Conservation (phyloP, 257 asterid species). For the Mentha longifolia region DNA sequence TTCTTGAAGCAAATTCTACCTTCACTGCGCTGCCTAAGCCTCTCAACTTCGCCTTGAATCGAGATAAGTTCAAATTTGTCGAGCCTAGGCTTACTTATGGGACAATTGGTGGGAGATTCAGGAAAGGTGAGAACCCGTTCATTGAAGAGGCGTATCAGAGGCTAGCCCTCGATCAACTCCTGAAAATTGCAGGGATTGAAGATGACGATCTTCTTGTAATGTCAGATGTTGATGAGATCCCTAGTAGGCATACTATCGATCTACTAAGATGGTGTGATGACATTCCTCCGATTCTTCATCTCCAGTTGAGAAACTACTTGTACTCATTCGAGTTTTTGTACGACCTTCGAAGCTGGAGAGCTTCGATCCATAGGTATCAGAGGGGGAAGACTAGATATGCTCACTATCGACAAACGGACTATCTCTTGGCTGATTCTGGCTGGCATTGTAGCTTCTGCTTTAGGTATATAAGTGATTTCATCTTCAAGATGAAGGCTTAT, state of each 20-base stretch:
- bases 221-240: conserved; percentile 84
- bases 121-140: conserved; percentile 65
- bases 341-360: conserved; percentile 64
- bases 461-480: conserved; percentile 56
- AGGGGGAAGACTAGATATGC: conserved; percentile 57
- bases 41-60: conserved; percentile 44
- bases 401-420: conserved; percentile 64
- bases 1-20: conserved; percentile 71
- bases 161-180: conserved; percentile 61
- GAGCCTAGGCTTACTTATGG: conserved; percentile 67
- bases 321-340: conserved; percentile 65
- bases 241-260: conserved; percentile 63
- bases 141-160: conserved; percentile 72
- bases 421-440: conserved; percentile 63
- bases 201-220: conserved; percentile 70
- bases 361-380: conserved; percentile 64
- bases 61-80: conserved; percentile 53
- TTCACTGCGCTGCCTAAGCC: conserved; percentile 71
- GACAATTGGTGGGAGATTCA: conserved; percentile 58
- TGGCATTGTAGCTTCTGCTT: conserved; percentile 90
- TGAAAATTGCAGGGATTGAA: conserved; percentile 58
- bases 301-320: conserved; percentile 60
- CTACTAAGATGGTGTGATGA: conserved; percentile 71
- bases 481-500: conserved; percentile 80
- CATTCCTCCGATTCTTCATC: conserved; percentile 64